These are phyloP conservation scores for Neopestalotiopsis clavispora DNA, from an alignment of 2,329 filamentous ascomycete species.

Conservation along the genomic window DNA sequence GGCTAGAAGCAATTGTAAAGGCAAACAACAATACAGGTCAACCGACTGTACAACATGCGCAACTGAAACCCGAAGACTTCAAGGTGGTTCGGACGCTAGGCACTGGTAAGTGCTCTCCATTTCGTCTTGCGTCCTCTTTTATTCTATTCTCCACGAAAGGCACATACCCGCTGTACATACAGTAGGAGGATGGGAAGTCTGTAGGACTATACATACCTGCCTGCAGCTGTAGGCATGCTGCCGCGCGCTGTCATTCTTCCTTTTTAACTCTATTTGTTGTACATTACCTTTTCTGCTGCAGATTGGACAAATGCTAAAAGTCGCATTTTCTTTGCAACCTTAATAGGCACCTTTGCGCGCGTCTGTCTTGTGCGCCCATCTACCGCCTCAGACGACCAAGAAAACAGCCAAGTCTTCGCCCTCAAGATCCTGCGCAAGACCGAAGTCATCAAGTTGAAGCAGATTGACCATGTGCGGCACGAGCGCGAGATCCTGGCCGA, in stretches of 20 bases:
- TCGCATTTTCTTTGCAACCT: not conserved
- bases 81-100: conserved; percentile 76
- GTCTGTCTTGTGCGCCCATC: conserved; percentile 78
- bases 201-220: conserved; percentile 6
- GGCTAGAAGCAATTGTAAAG: conserved; percentile 10
- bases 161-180: too few species aligned
- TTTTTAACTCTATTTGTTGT: not conserved
- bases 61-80: conserved; percentile 64
- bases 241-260: not conserved
- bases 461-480: conserved; percentile 85
- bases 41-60: conserved; percentile 34
- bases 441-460: conserved; percentile 79
- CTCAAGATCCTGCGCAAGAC: conserved; percentile 79
- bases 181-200: not conserved
- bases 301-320: not conserved
- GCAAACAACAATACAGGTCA: conserved; percentile 26
- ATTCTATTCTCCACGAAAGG: not conserved
- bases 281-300: not conserved
- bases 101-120: conserved; percentile 62
- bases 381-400: conserved; percentile 52
- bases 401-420: conserved; percentile 73
- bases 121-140: not conserved
- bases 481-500: conserved; percentile 80
- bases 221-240: not conserved
- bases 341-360: conserved; percentile 76